Base-by-base conservation (phyloP, 2,329 filamentous ascomycete genomes). In the Emericellopsis cladophorae region DNA sequence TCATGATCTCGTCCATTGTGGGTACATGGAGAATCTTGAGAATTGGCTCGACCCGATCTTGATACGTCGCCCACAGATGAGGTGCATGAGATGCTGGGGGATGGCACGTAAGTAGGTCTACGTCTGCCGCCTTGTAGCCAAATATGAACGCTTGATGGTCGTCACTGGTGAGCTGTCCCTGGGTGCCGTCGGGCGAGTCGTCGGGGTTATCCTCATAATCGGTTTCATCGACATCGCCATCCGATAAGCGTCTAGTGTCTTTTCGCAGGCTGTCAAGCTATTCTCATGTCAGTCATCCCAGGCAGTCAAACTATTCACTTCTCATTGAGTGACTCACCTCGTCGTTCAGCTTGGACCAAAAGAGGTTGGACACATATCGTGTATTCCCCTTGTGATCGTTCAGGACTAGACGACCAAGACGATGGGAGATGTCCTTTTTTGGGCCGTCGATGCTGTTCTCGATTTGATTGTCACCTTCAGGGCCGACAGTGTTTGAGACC, bases 321-420 rank as follows among this genome's bases (percentile, higher is more conserved):
- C 14, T 22, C 24, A 7, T 29, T 7, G 9, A 3, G 7, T 29
- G 10, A 36, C 16, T 31, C 24, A 81, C 79, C 68, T 88, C 82
- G 40, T 86, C 83, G 44, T 79, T 84, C 40, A 89, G 67, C 46
- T 75, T 84, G 16, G 81, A 76, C 81, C 81, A 87, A 51, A 88
- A 85, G 7, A 75, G 80, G 55, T 77, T 84, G 61, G 81, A 85
- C 48, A 89, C 76, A 54, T 88, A 89, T 54, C 81, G 67, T 42
- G 76, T 79, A 38, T 75, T 81, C 44, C 74, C 76, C 32, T 79
- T 79, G 42, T 70, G 68, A 44, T 87, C 80, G 46, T 81, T 80
- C 31, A 87, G 61, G 1, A 88, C 79, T 40, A 89, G 58, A 26
- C 81, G 67, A 3, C 83, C 81, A 56, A 84, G 81, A 41, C 72